Evolutionary conservation across 768 basidiomycete species (phyloP).

Genomic region (Panaeolus cyanescens): DNA sequence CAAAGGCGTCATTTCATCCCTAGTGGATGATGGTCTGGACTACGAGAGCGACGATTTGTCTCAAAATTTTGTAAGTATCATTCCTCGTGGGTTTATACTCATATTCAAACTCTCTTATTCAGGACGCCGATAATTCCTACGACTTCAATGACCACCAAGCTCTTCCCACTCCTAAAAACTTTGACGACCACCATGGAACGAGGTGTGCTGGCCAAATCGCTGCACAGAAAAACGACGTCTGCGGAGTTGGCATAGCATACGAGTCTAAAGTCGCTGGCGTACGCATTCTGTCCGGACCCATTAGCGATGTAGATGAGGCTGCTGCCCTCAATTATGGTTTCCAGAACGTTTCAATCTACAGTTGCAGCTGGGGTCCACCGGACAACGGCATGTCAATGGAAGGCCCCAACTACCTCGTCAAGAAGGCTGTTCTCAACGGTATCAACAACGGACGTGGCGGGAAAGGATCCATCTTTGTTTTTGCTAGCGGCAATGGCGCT

Average conservation of each 20-base stretch:
- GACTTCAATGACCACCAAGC: conserved; percentile 95
- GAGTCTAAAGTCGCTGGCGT: conserved; percentile 90
- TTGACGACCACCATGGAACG: conserved; percentile 95
- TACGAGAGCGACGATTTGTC: conserved; percentile 85
- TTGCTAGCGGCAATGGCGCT: conserved; percentile 97
- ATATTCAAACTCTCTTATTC: conserved; percentile 32
- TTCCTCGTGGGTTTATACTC: background rate
- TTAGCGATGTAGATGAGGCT: conserved; percentile 95
- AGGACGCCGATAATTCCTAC: conserved; percentile 88
- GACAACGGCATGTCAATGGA: conserved; percentile 97
- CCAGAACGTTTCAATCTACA: conserved; percentile 90
- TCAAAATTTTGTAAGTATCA: conserved; percentile 82
- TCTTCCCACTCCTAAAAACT: conserved; percentile 84
- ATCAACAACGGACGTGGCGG: conserved; percentile 87
- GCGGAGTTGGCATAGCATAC: conserved; percentile 94
- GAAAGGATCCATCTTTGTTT: conserved; percentile 93
- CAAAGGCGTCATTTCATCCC: conserved; percentile 79
- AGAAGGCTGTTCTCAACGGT: conserved; percentile 93
- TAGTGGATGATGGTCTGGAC: conserved; percentile 96
- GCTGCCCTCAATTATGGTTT: conserved; percentile 93
- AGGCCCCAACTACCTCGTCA: conserved; percentile 85
- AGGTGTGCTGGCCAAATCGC: conserved; percentile 97
- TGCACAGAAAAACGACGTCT: conserved; percentile 89
- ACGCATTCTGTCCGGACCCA: conserved; percentile 92
- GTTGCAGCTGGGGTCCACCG: conserved; percentile 98